phyloP scores from a whole-genome alignment of 192 early-diverging fungal species.

The Jimgerdemannia lactiflua region DNA sequence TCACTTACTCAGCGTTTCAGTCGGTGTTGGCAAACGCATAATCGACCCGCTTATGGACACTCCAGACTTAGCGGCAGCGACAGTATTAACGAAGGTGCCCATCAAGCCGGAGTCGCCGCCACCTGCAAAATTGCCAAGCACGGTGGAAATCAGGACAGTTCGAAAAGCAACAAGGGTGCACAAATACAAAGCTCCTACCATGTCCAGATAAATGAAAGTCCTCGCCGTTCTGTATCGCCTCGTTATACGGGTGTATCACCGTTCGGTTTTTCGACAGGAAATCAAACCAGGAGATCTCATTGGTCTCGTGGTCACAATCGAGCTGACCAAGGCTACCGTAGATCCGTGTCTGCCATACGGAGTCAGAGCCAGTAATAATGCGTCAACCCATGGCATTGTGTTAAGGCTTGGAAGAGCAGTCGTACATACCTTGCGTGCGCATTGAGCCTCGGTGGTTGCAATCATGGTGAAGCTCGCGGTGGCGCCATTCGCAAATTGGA shows the following conservation, averaged over 20 bases:
- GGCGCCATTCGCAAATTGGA: conserved; percentile 24
- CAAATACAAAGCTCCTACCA: too few relatives aligned
- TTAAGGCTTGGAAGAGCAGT: background rate
- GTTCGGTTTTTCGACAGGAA: conserved; percentile 10
- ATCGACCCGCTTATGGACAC: too few relatives aligned
- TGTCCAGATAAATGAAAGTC: too few relatives aligned
- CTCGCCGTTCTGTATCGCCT: background rate
- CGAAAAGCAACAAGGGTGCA: too few relatives aligned
- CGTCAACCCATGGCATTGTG: background rate
- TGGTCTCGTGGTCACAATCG: background rate
- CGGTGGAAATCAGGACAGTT: too few relatives aligned
- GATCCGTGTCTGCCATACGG: background rate
- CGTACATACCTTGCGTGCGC: conserved; percentile 14
- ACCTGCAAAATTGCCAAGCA: background rate
- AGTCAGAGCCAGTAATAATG: background rate
- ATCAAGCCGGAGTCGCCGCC: conserved; percentile 16
- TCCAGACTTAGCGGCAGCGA: background rate
- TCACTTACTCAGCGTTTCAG: conserved; percentile 10
- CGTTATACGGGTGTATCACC: conserved; percentile 2
- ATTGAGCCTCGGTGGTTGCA: conserved; percentile 17
- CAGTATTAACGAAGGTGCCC: conserved; percentile 3
- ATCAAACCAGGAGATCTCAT: conserved; percentile 3
- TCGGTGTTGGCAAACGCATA: background rate
- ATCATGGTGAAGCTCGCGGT: conserved; percentile 24
- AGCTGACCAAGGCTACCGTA: conserved; percentile 4